These are phyloP conservation scores for Pisolithus albus DNA, from an alignment of 768 basidiomycete genomes.

Conservation along the genomic window DNA sequence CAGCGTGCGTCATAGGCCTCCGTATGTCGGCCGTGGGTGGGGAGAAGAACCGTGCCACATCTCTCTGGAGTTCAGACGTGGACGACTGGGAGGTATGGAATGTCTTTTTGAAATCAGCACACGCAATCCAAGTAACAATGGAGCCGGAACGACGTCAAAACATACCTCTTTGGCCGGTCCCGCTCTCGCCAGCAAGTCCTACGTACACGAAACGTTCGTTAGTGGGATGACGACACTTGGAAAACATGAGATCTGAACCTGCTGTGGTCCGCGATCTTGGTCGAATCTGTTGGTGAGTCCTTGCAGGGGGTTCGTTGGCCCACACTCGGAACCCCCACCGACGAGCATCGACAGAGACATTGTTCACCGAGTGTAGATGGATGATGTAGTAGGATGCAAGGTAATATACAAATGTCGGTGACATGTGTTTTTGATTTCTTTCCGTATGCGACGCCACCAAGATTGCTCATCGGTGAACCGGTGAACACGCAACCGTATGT, in stretches of 20 bases:
- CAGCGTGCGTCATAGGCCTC: constrained; percentile 19
- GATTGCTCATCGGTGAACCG: no score
- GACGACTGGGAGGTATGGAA: constrained; percentile 52
- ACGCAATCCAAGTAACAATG: no score
- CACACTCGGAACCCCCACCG: constrained; percentile 67
- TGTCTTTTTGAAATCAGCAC: constrained; percentile 29
- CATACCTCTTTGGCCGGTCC: constrained; percentile 60
- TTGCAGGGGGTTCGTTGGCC: constrained; percentile 79
- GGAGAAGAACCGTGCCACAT: constrained; percentile 67
- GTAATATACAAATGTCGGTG: neutral
- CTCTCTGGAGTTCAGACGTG: constrained; percentile 44
- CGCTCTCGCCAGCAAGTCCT: constrained; percentile 69
- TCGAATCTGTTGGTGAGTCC: constrained; percentile 74
- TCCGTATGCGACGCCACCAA: neutral
- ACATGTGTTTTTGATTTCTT: neutral
- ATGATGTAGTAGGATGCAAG: neutral
- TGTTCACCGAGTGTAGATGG: neutral
- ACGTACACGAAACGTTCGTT: neutral
- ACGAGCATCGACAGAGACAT: constrained; percentile 83
- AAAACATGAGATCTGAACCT: constrained; percentile 39
- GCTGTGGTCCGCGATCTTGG: constrained; percentile 70
- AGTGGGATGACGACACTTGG: neutral
- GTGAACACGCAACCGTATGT: no score
- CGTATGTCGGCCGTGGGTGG: constrained; percentile 5
- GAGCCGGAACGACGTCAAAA: no score